Base-by-base conservation (phyloP, 441 rosid species). In the Aquilaria agallochum region DNA sequence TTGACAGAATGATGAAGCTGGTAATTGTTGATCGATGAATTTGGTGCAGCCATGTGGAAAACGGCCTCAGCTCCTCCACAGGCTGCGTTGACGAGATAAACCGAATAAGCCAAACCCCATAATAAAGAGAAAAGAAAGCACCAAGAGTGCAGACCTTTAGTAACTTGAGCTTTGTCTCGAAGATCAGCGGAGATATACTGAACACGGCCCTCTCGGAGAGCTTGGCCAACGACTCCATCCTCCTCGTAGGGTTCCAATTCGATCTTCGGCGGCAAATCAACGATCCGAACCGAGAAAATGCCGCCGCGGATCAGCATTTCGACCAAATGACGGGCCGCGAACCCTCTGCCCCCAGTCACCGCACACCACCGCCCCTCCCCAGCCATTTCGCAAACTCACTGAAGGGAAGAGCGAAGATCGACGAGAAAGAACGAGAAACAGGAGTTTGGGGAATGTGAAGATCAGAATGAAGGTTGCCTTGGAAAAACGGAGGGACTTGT, bases 31-130 rank as follows among this genome's bases (percentile, higher is more conserved):
- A 89, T 77, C 0, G 96, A 89, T 5, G 97, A 94, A 86, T 89
- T 77, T 8, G 99, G 97, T 54, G 99, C 97, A 42, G 99, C 99
- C 96, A 86, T 89, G 70, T 91, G 99, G 77, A 85, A 91, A 9
- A 94, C 92, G 9, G 84, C 97, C 64, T 91, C 88, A 14, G 76
- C 92, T 58, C 96, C 99, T 68, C 84, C 70, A 59, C 73, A 76
- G 52, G 81, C 96, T 94, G 73, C 59, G 68, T n/a, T 36, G 15
- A 32, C 11, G 31, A 11, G 31, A 2, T 1, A 54, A 53, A 31
- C 1, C 14, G 5, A 31, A 9, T 46, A 44, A 15, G 45, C 15
- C 1, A 44, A 10, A 1, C 12, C n/a, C n/a, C 4, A 32, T 11
- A 14, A 49, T 33, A 57, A 49, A 47, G 31, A 42, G 13, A 30